These are phyloP conservation scores for Kodamaea hsintzibuensis DNA, from an alignment of 805 yeast species.

Conservation along the genomic window DNA sequence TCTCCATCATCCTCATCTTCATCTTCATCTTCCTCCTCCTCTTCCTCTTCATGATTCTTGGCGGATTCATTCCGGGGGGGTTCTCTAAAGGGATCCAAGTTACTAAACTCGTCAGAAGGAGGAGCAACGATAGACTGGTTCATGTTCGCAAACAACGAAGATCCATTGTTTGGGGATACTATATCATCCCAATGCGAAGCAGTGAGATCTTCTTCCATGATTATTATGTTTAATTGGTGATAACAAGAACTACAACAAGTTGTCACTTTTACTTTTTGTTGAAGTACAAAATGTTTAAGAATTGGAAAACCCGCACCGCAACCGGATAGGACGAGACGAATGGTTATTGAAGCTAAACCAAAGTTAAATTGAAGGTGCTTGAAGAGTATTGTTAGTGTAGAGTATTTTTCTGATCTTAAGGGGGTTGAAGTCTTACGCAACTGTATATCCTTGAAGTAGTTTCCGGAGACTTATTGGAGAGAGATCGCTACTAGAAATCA, in stretches of 20 bases:
- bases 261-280: background rate
- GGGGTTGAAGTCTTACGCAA: too few relatives aligned
- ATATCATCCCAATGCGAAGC: constrained; percentile 66
- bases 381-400: background rate
- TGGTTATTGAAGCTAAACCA: background rate
- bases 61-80: constrained; percentile 5
- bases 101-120: constrained; percentile 12
- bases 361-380: too few relatives aligned
- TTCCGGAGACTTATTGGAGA: too few relatives aligned
- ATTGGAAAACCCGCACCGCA: background rate
- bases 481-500: too few relatives aligned
- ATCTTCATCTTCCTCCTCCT: constrained; percentile 17
- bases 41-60: constrained; percentile 18
- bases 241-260: background rate
- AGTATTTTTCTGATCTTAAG: too few relatives aligned
- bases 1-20: constrained; percentile 1
- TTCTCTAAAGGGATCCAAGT: constrained; percentile 12
- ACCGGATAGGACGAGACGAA: background rate
- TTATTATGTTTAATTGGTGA: background rate
- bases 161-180: constrained; percentile 31
- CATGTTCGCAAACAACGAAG: constrained; percentile 17
- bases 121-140: constrained; percentile 33
- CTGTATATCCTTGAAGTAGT: too few relatives aligned
- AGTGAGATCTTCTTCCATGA: constrained; percentile 51
- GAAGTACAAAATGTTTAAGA: background rate